A percentile compares a stretch with the other conserved stretches of the same genome.
These are phyloP conservation scores for Colletotrichum sp. DNA, from an alignment of 2,329 filamentous ascomycete species.

Conservation along the genomic window DNA sequence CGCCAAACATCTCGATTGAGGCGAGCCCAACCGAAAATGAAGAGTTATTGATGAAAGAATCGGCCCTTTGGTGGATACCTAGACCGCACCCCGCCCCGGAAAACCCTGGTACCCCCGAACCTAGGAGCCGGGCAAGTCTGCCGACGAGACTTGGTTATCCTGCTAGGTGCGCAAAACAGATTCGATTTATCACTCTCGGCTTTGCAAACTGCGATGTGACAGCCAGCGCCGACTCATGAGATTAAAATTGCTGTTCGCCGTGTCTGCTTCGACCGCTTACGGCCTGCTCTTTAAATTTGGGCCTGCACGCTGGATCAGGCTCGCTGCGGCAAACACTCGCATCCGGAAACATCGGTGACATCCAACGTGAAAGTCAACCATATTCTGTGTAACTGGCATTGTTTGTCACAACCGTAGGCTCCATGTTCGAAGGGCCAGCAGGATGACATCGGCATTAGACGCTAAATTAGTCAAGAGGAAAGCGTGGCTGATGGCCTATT, in stretches of 20 bases:
- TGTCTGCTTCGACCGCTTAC: accelerated
- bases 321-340: neutral
- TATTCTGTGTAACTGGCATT: accelerated
- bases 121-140: neutral
- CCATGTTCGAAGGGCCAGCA: neutral
- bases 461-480: accelerated
- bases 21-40: neutral
- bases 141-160: neutral
- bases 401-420: neutral
- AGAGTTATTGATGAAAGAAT: neutral
- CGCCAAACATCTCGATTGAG: neutral
- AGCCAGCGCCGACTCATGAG: neutral
- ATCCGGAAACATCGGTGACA: neutral
- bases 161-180: neutral
- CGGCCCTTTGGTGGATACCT: neutral
- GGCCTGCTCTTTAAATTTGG: neutral
- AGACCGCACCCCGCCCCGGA: neutral
- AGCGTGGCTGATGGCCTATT: neutral
- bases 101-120: neutral
- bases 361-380: accelerated
- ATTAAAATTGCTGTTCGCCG: neutral
- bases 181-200: too few relatives aligned
- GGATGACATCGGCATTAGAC: accelerated
- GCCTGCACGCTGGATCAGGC: neutral
- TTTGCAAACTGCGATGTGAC: accelerated